These are phyloP conservation scores for Xanthoconium stramineum DNA, from an alignment of 768 basidiomycete species.

Conservation along the genomic window DNA sequence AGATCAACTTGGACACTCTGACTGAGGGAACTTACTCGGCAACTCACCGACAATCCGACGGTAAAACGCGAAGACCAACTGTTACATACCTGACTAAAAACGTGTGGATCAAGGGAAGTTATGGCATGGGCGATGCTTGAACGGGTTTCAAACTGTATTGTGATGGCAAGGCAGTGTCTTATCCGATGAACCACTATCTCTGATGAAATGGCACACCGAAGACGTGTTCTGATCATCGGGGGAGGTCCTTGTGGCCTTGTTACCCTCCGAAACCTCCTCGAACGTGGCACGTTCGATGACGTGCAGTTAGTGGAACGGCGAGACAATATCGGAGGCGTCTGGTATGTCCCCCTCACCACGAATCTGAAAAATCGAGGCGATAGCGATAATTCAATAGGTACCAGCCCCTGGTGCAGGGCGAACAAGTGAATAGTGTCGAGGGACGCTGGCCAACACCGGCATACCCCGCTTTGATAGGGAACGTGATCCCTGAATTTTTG, in stretches of 20 bases:
- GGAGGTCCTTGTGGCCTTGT: constrained; percentile 49
- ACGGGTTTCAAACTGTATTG: not conserved
- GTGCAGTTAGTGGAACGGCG: constrained; percentile 46
- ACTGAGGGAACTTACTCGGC: not conserved
- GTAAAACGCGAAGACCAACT: not conserved
- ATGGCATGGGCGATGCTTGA: not conserved
- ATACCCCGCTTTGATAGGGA: constrained; percentile 47
- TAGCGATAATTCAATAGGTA: constrained; percentile 10
- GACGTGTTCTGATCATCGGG: constrained; percentile 41
- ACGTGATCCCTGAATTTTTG: constrained; percentile 44
- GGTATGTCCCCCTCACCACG: constrained; percentile 30
- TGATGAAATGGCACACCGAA: not conserved
- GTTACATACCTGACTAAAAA: not conserved
- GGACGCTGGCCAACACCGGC: constrained; percentile 44
- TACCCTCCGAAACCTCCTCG: constrained; percentile 45
- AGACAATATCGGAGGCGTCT: constrained; percentile 48
- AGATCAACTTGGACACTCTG: no score
- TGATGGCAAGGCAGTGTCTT: constrained; percentile 3
- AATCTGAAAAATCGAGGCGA: not conserved
- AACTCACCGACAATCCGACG: not conserved
- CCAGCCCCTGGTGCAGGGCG: not conserved
- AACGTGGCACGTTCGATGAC: constrained; percentile 38
- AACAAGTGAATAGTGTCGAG: not conserved
- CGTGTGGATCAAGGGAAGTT: not conserved
- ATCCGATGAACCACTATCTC: not conserved